Base-by-base conservation (phyloP, 129 eudicot genomes). In the Arctium lappa region DNA sequence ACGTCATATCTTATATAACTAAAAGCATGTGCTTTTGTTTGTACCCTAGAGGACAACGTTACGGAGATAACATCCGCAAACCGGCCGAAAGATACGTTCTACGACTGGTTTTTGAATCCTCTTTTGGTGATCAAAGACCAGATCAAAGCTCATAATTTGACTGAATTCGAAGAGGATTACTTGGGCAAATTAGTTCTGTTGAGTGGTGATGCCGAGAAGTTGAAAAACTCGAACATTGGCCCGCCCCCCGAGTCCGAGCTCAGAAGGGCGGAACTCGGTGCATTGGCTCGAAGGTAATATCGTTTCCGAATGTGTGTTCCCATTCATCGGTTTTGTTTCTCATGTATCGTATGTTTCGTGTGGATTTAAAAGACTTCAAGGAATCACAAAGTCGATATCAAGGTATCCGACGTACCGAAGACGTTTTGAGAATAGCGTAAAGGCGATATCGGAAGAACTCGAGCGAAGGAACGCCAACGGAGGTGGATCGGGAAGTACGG, bases 111-210 rank as follows among this genome's bases (percentile, higher is more conserved):
- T 82, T 77, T 94, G 75, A 94, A 88, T 77, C 98, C 98, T 5
- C 92, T 94, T n/a, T 75, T 94, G 91, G 89, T 94, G 80, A 88
- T 94, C 18, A 94, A 91, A 85, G 98, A 94, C 72, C 98, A 94
- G 75, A 91, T 94, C 37, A 91, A 73, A 89, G 94, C 96, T 48
- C 89, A 91, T 60, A 88, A 94, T 66, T 87, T 94, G 74, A 82
- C 92, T 6, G 91, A 91, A 63, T 79, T 65, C 3, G 97, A 92
- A 81, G 98, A 92, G 74, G 91, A 81, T 38, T 92, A 94, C 82
- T 87, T 94, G 71, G 95, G 92, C 8, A 91, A 87, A 78, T 77
- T 94, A 56, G 97, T 92, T 8, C 34, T 94, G 65, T 81, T 89
- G 48, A 86, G 86, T 69, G 90, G 93, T 70, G 91, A 89, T 84